phyloP scores from a whole-genome alignment of 352 stramenopile species.

The Phytophthora pisi region DNA sequence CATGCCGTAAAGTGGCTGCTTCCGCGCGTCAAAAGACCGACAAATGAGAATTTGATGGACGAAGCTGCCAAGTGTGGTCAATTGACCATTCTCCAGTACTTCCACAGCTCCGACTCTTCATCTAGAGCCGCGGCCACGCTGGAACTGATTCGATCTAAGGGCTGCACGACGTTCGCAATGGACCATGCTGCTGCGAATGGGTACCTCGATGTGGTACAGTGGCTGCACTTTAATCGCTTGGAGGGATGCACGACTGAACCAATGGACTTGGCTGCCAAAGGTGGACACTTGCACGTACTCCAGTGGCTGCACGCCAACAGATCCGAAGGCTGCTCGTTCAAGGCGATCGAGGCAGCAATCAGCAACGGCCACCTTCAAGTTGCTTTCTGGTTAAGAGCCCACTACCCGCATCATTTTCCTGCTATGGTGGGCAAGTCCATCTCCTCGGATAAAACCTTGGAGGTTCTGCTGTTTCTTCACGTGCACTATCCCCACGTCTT shows the following conservation, averaged over 20 bases:
- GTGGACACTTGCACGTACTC: neutral
- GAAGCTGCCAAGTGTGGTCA: neutral
- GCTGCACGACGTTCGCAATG: neutral
- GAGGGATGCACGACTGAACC: neutral
- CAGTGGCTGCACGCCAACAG: neutral
- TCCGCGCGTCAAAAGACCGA: neutral
- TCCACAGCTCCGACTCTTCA: neutral
- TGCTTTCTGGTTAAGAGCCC: neutral
- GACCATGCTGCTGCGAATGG: neutral
- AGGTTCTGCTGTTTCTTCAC: neutral
- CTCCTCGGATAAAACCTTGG: neutral
- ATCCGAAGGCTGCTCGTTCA: neutral
- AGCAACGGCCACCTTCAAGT: neutral
- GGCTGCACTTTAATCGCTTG: constrained; percentile 1
- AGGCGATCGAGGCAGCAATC: neutral
- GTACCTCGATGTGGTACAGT: neutral
- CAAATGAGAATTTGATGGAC: neutral
- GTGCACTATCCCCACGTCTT: neutral
- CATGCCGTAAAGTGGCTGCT: neutral
- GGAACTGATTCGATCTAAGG: neutral
- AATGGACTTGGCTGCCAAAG: neutral
- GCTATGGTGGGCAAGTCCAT: neutral
- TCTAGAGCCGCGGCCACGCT: neutral
- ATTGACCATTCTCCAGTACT: neutral
- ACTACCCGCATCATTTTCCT: neutral